Base-by-base conservation (phyloP, 768 basidiomycete genomes). In the Amyloporia xantha region DNA sequence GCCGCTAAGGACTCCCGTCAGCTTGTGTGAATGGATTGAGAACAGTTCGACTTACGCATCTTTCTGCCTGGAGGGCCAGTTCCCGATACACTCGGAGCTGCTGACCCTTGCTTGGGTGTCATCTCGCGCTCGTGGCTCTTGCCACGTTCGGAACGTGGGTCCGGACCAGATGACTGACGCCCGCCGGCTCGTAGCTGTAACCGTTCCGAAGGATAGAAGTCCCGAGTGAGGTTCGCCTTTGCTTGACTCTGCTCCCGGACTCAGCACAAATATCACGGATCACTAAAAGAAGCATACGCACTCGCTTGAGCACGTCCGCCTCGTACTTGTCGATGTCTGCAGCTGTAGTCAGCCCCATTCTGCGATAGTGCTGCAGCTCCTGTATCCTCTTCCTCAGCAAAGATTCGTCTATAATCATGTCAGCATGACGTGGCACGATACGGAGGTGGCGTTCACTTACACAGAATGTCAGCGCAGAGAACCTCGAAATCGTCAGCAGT, bases 311-410 rank as follows among this genome's bases (percentile, higher is more conserved):
- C 45, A 81, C 70, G 61, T 91, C 90, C 30, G 68, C 65, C 40
- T 93, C 89, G 59, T 91, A 97, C 59, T 86, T 90, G 36, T 95
- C 91, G 27, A 94, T 88, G 54, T 97, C 95, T n/a, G 83, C 83
- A 6, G 81, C 67, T 1, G 86, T 87, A 2, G 82, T 82, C 23
- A 99, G 69, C 0, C 95, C 96, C 62, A 90, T 78, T 27, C 86
- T 77, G 6, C 95, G 83, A 64, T 91, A 95, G 42, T 86, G 81
- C 60, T 99, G 95, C 20, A 99, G 71, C 57, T 98, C 93, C 55
- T 84, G 78, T 61, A 98, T 95, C 33, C 85, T 77, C 64, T 91
- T 91, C 15, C 94, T 80, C 6, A 99, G 72, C 47, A 86, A 73
- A 3, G 86, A 79, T 66, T 98, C 95, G 58, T 95, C 94, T 97